Percentiles rank a stretch among this genome's conserved stretches.
These are phyloP conservation scores for Fomes fomentarius DNA, from an alignment of 1,284 basidiomycete species.

Conservation along the genomic window DNA sequence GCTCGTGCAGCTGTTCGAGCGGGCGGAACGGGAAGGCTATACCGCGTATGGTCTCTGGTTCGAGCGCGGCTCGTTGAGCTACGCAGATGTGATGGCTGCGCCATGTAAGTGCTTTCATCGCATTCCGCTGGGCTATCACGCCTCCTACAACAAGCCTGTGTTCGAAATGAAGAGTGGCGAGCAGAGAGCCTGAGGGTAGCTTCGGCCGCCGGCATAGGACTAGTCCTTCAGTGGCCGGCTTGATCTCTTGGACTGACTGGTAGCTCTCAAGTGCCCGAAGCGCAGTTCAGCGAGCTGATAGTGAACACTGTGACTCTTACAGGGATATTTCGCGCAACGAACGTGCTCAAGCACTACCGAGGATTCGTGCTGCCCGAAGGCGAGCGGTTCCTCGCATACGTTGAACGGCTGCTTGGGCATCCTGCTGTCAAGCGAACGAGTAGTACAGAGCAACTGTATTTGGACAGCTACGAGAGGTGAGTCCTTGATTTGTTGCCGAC, in stretches of 20 bases:
- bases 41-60: slow-evolving; percentile 60
- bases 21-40: slow-evolving; percentile 52
- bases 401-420: slow-evolving; percentile 58
- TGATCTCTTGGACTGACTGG: too few relatives aligned
- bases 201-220: too few relatives aligned
- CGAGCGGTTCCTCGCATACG: slow-evolving; percentile 54
- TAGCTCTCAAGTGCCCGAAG: too few relatives aligned
- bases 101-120: slow-evolving; percentile 66
- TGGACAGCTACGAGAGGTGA: slow-evolving; percentile 78
- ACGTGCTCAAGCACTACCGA: slow-evolving; percentile 72
- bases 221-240: too few relatives aligned
- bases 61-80: slow-evolving; percentile 57
- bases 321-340: slow-evolving; percentile 72
- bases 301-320: too few relatives aligned
- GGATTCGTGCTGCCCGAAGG: slow-evolving; percentile 59
- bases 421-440: slow-evolving; percentile 71
- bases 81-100: slow-evolving; percentile 71
- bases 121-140: too few relatives aligned
- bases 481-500: slow-evolving; percentile 18
- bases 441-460: slow-evolving; percentile 71
- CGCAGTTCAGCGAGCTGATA: too few relatives aligned
- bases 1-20: slow-evolving; percentile 61
- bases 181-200: too few relatives aligned
- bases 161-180: too few relatives aligned
- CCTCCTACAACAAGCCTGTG: too few relatives aligned